Evolutionary conservation across 192 early-diverging fungal genomes (phyloP).

Genomic region (Podila minutissima): DNA sequence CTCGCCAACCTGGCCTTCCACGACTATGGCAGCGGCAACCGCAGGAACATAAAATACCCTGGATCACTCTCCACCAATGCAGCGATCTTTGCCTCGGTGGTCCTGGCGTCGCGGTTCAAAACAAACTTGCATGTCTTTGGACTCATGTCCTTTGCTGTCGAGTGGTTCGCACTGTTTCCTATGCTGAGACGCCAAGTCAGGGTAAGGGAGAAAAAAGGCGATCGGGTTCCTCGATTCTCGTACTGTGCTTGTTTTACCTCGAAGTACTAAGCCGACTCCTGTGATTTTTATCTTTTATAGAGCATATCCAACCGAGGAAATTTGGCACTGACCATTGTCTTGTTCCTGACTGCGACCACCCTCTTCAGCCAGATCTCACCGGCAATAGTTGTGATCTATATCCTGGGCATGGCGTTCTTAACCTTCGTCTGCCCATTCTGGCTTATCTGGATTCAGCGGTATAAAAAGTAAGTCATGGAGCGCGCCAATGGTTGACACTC

Average conservation of each 20-base stretch:
- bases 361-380: slow-evolving; percentile 78
- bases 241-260: too few species aligned
- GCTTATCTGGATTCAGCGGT: slow-evolving; percentile 93
- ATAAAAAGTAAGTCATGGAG: slow-evolving; percentile 84
- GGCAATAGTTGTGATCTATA: slow-evolving; percentile 73
- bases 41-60: slow-evolving; percentile 70
- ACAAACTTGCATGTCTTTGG: slow-evolving; percentile 90
- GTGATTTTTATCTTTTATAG: slow-evolving; percentile 10
- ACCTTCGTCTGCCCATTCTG: slow-evolving; percentile 90
- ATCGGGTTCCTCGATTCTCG: too few species aligned
- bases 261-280: too few species aligned
- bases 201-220: slow-evolving; percentile 45
- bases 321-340: slow-evolving; percentile 62
- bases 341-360: slow-evolving; percentile 68
- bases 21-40: slow-evolving; percentile 75
- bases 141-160: slow-evolving; percentile 86
- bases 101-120: slow-evolving; percentile 87
- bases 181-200: slow-evolving; percentile 85
- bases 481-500: not conserved
- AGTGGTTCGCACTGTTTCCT: slow-evolving; percentile 96
- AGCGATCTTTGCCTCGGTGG: slow-evolving; percentile 92
- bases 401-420: slow-evolving; percentile 78
- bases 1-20: slow-evolving; percentile 90
- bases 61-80: slow-evolving; percentile 98
- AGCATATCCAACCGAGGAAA: slow-evolving; percentile 54